These are phyloP conservation scores for Myriosclerotinia curreyana DNA, from an alignment of 2,329 filamentous ascomycete species.

Conservation along the genomic window DNA sequence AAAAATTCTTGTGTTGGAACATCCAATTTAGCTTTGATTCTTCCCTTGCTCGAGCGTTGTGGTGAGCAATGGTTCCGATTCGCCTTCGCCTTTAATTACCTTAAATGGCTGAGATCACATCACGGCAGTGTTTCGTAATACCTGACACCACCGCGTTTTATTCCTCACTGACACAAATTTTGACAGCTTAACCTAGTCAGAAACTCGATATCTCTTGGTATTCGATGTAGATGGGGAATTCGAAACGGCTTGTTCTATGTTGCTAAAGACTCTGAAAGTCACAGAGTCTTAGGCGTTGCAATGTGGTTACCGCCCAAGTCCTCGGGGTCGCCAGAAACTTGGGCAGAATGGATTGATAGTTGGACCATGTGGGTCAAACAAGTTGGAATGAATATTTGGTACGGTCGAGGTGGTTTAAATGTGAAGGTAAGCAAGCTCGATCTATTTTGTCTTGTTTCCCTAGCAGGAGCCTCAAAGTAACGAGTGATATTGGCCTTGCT, in stretches of 20 bases:
- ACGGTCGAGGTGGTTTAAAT: constrained; percentile 66
- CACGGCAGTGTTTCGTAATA: constrained; percentile 8
- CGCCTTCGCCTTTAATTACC: neutral
- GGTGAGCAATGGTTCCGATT: constrained; percentile 4
- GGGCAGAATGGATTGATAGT: constrained; percentile 59
- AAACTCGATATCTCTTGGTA: constrained; percentile 41
- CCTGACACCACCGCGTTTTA: neutral
- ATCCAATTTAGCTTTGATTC: constrained; percentile 11
- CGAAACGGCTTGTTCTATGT: constrained; percentile 67
- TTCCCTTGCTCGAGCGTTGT: constrained; percentile 3
- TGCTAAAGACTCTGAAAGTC: constrained; percentile 54
- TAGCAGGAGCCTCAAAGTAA: neutral
- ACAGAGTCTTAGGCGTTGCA: constrained; percentile 63
- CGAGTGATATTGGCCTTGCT: neutral
- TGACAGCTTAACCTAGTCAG: constrained; percentile 29
- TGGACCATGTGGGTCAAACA: constrained; percentile 68
- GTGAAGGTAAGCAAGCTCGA: constrained; percentile 46
- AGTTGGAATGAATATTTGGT: constrained; percentile 63
- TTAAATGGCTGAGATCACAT: neutral
- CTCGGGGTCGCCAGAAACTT: constrained; percentile 49
- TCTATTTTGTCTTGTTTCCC: constrained; percentile 21
- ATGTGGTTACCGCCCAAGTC: constrained; percentile 66
- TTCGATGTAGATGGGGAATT: constrained; percentile 69
- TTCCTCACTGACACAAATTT: constrained; percentile 10
- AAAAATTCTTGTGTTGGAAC: neutral